Evolutionary conservation across 2,329 filamentous ascomycete genomes (phyloP).

Genomic region (Aspergillus latus): DNA sequence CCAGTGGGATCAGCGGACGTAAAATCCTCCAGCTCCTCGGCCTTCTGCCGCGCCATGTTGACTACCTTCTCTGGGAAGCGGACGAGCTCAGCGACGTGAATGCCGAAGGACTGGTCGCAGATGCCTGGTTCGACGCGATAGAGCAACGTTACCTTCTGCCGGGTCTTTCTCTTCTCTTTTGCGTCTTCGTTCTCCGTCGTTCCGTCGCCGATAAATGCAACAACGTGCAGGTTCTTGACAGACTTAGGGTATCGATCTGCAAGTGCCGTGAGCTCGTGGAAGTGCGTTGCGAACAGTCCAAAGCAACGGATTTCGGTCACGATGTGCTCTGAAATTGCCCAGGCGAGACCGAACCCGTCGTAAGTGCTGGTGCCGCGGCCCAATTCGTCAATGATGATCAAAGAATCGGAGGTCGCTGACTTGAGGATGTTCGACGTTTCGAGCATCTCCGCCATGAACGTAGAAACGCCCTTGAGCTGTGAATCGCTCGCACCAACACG

Average conservation of each 20-base stretch:
- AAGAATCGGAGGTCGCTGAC: slow-evolving; percentile 87
- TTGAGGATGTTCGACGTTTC: slow-evolving; percentile 98
- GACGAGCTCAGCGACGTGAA: slow-evolving; percentile 95
- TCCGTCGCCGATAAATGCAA: slow-evolving; percentile 75
- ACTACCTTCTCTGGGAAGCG: slow-evolving; percentile 96
- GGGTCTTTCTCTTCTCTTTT: slow-evolving; percentile 50
- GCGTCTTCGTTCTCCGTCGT: slow-evolving; percentile 35
- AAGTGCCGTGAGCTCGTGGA: slow-evolving; percentile 93
- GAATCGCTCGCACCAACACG: slow-evolving; percentile 94
- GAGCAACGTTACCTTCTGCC: slow-evolving; percentile 83
- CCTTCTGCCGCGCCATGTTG: slow-evolving; percentile 98
- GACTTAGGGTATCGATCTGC: slow-evolving; percentile 77
- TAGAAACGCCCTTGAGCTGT: slow-evolving; percentile 95
- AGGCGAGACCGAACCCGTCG: slow-evolving; percentile 97
- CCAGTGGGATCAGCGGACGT: slow-evolving; percentile 46
- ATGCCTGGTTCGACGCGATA: slow-evolving; percentile 97
- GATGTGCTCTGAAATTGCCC: slow-evolving; percentile 98
- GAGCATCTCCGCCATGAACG: slow-evolving; percentile 99
- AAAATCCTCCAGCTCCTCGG: slow-evolving; percentile 96
- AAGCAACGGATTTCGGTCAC: slow-evolving; percentile 92
- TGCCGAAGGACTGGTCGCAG: slow-evolving; percentile 96
- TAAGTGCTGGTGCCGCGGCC: slow-evolving; percentile 97
- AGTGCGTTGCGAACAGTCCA: slow-evolving; percentile 94
- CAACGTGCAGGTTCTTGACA: slow-evolving; percentile 91
- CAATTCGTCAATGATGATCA: slow-evolving; percentile 98